phyloP scores from a whole-genome alignment of 805 yeast genomes.

The Gaillardinia entomophila region DNA sequence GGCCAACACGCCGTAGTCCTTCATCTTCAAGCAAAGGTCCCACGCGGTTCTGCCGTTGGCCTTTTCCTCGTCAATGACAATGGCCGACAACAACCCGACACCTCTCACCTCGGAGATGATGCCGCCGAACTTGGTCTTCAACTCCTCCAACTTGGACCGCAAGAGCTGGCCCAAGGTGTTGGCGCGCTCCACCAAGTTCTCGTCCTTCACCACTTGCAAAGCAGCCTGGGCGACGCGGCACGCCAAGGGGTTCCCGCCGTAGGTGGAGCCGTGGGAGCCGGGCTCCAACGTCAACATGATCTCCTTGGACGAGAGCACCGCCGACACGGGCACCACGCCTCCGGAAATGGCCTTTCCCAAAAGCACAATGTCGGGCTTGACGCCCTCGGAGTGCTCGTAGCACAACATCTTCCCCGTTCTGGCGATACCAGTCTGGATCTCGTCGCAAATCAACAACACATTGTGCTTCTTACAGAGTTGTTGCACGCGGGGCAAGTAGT shows the following conservation, averaged over 20 bases:
- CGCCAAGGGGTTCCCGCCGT: conserved; percentile 96
- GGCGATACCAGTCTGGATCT: conserved; percentile 96
- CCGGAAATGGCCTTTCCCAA: conserved; percentile 95
- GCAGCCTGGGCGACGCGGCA: conserved; percentile 93
- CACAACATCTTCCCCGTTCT: conserved; percentile 94
- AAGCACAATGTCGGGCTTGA: conserved; percentile 83
- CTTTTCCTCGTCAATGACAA: conserved; percentile 80
- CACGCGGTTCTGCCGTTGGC: conserved; percentile 91
- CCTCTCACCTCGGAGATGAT: conserved; percentile 68
- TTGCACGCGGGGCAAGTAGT: conserved; percentile 68
- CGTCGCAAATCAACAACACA: conserved; percentile 88
- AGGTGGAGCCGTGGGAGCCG: conserved; percentile 96
- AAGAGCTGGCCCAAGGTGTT: conserved; percentile 63
- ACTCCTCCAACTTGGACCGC: conserved; percentile 48
- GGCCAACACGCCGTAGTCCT: conserved; percentile 82
- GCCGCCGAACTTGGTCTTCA: conserved; percentile 48
- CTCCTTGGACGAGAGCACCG: conserved; percentile 83
- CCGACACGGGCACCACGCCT: conserved; percentile 89
- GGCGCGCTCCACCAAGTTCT: conserved; percentile 77
- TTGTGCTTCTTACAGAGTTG: conserved; percentile 76
- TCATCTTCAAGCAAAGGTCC: conserved; percentile 91
- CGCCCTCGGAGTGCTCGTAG: conserved; percentile 72
- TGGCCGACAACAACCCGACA: conserved; percentile 80
- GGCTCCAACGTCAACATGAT: conserved; percentile 87
- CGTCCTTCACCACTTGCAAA: conserved; percentile 82